phyloP scores from a whole-genome alignment of 176 grass and related monocot species.

The Ananas comosus region DNA sequence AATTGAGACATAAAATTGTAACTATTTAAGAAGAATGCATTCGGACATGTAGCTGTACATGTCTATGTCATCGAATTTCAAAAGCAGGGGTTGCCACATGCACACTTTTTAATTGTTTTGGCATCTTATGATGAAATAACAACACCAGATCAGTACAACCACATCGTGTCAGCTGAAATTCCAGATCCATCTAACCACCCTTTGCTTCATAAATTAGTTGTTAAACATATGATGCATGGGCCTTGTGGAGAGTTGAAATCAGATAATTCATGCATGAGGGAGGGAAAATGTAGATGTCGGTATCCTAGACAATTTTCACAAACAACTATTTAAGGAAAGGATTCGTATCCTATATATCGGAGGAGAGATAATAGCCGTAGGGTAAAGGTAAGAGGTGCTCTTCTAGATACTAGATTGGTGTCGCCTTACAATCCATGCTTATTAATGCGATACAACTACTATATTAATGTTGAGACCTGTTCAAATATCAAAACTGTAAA shows the following conservation, averaged over 20 bases:
- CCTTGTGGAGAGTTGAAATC: slow-evolving; percentile 7
- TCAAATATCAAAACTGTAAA: too few relatives aligned
- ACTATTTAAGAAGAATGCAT: too few relatives aligned
- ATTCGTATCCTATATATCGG: slow-evolving; percentile 11
- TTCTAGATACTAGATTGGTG: too few relatives aligned
- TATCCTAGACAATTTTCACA: background rate
- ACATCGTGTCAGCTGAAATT: slow-evolving; percentile 11
- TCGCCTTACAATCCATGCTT: too few relatives aligned
- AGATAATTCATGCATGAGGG: slow-evolving; percentile 12
- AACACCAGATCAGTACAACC: slow-evolving; percentile 14
- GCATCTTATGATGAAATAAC: background rate
- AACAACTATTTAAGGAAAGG: background rate
- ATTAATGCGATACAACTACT: too few relatives aligned
- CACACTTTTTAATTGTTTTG: slow-evolving; percentile 16
- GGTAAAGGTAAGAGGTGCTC: too few relatives aligned
- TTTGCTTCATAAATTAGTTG: background rate
- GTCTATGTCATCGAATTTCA: slow-evolving; percentile 7
- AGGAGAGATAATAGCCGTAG: too few relatives aligned
- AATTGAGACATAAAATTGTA: too few relatives aligned
- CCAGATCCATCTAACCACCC: background rate
- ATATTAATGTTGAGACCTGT: too few relatives aligned
- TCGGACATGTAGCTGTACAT: too few relatives aligned
- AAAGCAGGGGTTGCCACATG: slow-evolving; percentile 10
- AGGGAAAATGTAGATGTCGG: background rate
- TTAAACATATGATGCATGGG: slow-evolving; percentile 28